These are phyloP conservation scores for Monsonia emarginata DNA, from an alignment of 441 rosid species.

Conservation along the genomic window DNA sequence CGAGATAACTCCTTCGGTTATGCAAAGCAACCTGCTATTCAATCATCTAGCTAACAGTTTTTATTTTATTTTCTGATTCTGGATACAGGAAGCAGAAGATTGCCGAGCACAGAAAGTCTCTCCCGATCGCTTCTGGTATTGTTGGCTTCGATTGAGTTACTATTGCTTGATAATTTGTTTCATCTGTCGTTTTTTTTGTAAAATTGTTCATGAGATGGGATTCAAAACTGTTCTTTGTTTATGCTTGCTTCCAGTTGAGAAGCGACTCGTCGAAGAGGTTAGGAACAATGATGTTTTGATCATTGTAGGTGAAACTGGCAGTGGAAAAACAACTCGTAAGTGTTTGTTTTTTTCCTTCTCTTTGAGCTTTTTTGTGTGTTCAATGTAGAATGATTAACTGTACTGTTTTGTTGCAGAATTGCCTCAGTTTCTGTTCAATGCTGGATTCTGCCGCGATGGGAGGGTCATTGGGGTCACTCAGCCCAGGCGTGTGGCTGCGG, in stretches of 20 bases:
- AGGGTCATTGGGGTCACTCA: conserved; percentile 69
- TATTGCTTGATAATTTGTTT: not conserved
- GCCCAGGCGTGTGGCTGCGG: conserved; percentile 89
- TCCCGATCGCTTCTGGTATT: conserved; percentile 77
- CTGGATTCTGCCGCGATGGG: conserved; percentile 68
- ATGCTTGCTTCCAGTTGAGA: conserved; percentile 38
- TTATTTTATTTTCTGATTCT: not conserved
- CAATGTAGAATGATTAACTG: not conserved
- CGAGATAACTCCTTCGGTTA: not conserved
- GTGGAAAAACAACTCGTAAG: conserved; percentile 95
- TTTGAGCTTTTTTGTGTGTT: not conserved
- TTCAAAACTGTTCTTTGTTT: not conserved
- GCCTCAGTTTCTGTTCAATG: conserved; percentile 66
- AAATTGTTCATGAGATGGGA: not conserved
- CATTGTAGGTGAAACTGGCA: conserved; percentile 89
- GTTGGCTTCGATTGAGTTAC: not conserved
- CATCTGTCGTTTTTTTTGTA: not conserved
- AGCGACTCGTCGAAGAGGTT: conserved; percentile 58
- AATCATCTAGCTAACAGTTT: not conserved
- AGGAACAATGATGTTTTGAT: conserved; percentile 44
- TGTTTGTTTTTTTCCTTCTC: not conserved
- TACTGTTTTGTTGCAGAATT: conserved; percentile 38
- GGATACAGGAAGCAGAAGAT: conserved; percentile 40
- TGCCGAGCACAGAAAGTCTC: conserved; percentile 51
- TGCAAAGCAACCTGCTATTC: not conserved